Evolutionary conservation across 1,139 yeast species (phyloP).

Genomic region (Trichomonascaceae sp.): DNA sequence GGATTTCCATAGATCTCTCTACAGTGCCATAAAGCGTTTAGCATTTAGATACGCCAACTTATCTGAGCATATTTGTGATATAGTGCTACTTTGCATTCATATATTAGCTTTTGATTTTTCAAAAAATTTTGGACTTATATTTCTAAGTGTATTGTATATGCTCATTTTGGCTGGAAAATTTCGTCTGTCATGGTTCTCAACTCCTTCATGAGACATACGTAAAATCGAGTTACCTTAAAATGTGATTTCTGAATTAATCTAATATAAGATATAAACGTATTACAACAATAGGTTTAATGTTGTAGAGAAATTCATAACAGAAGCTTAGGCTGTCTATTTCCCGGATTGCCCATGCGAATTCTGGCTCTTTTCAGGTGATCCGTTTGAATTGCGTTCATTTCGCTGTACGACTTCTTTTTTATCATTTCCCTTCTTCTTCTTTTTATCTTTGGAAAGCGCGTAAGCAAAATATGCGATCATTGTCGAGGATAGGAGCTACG

Average conservation of each 20-base stretch:
- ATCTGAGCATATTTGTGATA: too few species aligned
- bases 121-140: not conserved
- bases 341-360: not conserved
- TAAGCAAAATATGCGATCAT: not conserved
- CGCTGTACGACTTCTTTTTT: not conserved
- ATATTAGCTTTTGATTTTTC: not conserved
- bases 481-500: not conserved
- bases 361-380: not conserved
- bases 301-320: too few species aligned
- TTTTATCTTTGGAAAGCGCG: not conserved
- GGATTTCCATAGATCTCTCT: too few species aligned
- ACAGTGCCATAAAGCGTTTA: too few species aligned
- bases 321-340: not conserved
- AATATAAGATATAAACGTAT: not conserved
- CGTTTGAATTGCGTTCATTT: not conserved
- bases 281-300: too few species aligned
- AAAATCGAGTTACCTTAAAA: not conserved
- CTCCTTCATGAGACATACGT: not conserved
- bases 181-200: too few species aligned
- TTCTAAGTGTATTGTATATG: not conserved
- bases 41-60: not conserved
- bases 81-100: not conserved
- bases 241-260: too few species aligned
- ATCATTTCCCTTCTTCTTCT: not conserved
- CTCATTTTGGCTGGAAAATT: too few species aligned